Percentiles rank a stretch among this genome's conserved stretches.
These are phyloP conservation scores for Scutellaria baicalensis DNA, from an alignment of 257 asterid genomes.

Conservation along the genomic window DNA sequence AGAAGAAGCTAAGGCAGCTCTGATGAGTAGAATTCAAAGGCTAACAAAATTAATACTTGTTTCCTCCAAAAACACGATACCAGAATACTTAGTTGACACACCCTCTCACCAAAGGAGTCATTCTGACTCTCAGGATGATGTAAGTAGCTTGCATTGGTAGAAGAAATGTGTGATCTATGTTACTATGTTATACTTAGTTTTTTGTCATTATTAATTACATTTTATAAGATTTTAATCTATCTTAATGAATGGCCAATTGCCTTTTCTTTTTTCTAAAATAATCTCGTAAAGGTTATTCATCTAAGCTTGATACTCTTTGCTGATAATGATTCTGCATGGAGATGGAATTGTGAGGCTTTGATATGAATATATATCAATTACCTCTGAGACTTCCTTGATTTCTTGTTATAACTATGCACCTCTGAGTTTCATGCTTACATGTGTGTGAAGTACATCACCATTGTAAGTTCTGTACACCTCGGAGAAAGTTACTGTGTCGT, in stretches of 20 bases:
- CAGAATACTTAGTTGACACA: constrained; percentile 51
- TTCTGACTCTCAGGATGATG: constrained; percentile 76
- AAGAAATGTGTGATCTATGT: not conserved
- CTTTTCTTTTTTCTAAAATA: not conserved
- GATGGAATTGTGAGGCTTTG: not conserved
- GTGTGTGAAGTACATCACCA: not conserved
- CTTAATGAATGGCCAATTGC: not conserved
- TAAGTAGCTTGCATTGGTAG: constrained; percentile 28
- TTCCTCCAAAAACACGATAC: constrained; percentile 79
- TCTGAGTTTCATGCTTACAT: constrained; percentile 1
- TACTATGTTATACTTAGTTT: not conserved
- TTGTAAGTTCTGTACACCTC: not conserved
- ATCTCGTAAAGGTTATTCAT: not conserved
- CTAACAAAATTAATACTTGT: constrained; percentile 94
- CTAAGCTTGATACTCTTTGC: not conserved
- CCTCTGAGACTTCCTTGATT: constrained; percentile 6
- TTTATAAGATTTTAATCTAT: not conserved
- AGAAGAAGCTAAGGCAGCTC: constrained; percentile 96
- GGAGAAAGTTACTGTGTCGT: constrained; percentile 7
- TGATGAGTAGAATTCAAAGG: constrained; percentile 98
- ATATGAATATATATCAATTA: constrained; percentile 4
- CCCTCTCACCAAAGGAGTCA: constrained; percentile 53
- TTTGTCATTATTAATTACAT: not conserved
- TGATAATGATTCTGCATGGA: not conserved
- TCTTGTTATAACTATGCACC: constrained; percentile 3